Evolutionary conservation across 768 basidiomycete species (phyloP).

Genomic region (Amanita phalloides): DNA sequence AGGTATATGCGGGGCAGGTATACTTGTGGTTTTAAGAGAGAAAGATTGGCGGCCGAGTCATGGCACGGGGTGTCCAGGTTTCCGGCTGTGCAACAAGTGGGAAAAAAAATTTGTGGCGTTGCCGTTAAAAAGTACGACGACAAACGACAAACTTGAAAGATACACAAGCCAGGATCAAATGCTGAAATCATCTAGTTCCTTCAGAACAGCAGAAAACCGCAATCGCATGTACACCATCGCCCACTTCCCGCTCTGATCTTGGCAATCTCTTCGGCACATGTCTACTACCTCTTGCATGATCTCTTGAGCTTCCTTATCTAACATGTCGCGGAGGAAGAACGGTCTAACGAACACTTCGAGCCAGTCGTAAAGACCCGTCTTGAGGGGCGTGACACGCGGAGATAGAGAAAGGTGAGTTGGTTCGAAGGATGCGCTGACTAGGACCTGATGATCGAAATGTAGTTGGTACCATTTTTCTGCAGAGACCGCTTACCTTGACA

Average conservation of each 20-base stretch:
- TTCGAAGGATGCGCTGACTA: constrained; percentile 46
- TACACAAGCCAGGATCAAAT: too few relatives aligned
- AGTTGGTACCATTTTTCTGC: background rate
- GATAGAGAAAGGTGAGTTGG: constrained; percentile 42
- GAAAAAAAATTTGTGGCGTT: too few relatives aligned
- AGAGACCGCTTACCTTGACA: constrained; percentile 27
- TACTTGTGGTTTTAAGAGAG: background rate
- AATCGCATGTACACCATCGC: constrained; percentile 64
- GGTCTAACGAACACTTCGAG: constrained; percentile 52
- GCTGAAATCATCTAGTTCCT: constrained; percentile 6
- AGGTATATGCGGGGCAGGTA: background rate
- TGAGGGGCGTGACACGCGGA: constrained; percentile 43
- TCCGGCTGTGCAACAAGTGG: background rate
- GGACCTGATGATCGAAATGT: constrained; percentile 27
- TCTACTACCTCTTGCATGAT: constrained; percentile 57
- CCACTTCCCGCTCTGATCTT: constrained; percentile 53
- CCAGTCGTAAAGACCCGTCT: constrained; percentile 52
- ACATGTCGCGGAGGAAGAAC: constrained; percentile 45
- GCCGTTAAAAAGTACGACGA: too few relatives aligned
- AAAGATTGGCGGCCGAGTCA: background rate
- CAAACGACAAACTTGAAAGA: too few relatives aligned
- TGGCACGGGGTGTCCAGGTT: background rate
- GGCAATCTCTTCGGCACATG: constrained; percentile 42
- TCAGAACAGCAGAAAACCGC: constrained; percentile 45
- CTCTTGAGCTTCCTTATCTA: constrained; percentile 40